phyloP scores from a whole-genome alignment of 2,329 filamentous ascomycete species.

The Venturia asperata region DNA sequence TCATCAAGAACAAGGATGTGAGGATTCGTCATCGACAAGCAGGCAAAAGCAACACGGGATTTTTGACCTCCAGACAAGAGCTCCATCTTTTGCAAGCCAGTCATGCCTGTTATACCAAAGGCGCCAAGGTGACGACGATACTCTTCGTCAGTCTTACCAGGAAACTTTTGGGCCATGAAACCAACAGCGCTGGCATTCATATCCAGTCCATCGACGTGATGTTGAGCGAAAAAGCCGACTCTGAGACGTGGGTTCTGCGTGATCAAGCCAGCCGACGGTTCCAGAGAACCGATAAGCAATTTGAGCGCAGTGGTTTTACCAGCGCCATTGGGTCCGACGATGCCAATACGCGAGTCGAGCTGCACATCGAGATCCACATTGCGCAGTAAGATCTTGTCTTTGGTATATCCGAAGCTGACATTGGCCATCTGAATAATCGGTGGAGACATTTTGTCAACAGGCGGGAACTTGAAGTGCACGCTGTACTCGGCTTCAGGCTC shows the following conservation, averaged over 20 bases:
- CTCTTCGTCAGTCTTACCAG: constrained; percentile 88
- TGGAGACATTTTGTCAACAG: constrained; percentile 93
- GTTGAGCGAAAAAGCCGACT: constrained; percentile 95
- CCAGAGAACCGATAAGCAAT: constrained; percentile 82
- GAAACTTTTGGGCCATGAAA: constrained; percentile 92
- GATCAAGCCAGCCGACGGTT: constrained; percentile 71
- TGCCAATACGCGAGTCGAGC: constrained; percentile 94
- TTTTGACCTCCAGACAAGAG: constrained; percentile 95
- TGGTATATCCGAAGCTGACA: constrained; percentile 81
- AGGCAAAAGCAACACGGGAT: constrained; percentile 97
- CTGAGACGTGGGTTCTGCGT: constrained; percentile 82
- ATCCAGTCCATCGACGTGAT: constrained; percentile 94
- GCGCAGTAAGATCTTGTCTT: constrained; percentile 69
- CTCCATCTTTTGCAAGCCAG: constrained; percentile 91
- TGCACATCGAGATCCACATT: constrained; percentile 95
- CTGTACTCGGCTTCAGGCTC: constrained; percentile 89
- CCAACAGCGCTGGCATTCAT: constrained; percentile 81
- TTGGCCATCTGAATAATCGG: constrained; percentile 96
- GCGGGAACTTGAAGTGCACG: constrained; percentile 94
- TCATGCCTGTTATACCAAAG: constrained; percentile 80
- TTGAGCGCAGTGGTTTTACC: constrained; percentile 99
- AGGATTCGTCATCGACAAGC: constrained; percentile 83
- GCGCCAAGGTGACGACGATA: constrained; percentile 93
- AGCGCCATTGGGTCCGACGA: constrained; percentile 97
- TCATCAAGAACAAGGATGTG: constrained; percentile 98